Evolutionary conservation across 1,284 basidiomycete genomes (phyloP).

Genomic region (Lignosus rhinocerotis): DNA sequence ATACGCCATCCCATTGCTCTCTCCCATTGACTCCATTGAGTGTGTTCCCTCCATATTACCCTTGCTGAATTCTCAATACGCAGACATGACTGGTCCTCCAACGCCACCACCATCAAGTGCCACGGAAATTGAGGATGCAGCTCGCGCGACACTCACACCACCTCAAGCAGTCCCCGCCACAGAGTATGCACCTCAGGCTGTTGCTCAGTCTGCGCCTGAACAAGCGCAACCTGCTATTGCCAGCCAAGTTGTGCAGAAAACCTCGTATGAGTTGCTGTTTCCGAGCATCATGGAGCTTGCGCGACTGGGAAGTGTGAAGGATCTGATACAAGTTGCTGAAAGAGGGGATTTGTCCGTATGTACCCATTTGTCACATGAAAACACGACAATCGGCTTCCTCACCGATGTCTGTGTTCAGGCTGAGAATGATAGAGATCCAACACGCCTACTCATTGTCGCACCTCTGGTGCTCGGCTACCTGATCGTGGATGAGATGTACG

Average conservation of each 20-base stretch:
- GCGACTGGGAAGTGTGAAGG: constrained; percentile 41
- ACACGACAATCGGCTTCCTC: background rate
- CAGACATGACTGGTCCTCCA: constrained; percentile 48
- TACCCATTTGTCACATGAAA: background rate
- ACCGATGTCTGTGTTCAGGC: constrained; percentile 30
- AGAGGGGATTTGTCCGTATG: constrained; percentile 52
- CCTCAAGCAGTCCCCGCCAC: constrained; percentile 11
- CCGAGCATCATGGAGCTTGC: constrained; percentile 46
- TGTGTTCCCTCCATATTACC: background rate
- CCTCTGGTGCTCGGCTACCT: constrained; percentile 65
- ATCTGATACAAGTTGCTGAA: constrained; percentile 51
- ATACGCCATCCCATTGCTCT: constrained; percentile 6
- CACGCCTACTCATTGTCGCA: constrained; percentile 51
- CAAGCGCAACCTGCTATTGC: constrained; percentile 13
- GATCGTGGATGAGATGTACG: constrained; percentile 59
- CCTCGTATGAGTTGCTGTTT: constrained; percentile 35
- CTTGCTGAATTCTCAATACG: constrained; percentile 10
- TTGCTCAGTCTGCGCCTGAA: constrained; percentile 28
- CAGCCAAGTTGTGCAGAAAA: constrained; percentile 4
- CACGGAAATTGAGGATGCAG: constrained; percentile 51
- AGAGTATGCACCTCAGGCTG: constrained; percentile 19
- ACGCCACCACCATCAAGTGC: constrained; percentile 59
- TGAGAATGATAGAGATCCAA: constrained; percentile 41
- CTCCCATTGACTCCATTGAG: background rate
- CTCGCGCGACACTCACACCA: constrained; percentile 22